These are phyloP conservation scores for Multifurca ochricompacta DNA, from an alignment of 768 basidiomycete genomes.

Conservation along the genomic window DNA sequence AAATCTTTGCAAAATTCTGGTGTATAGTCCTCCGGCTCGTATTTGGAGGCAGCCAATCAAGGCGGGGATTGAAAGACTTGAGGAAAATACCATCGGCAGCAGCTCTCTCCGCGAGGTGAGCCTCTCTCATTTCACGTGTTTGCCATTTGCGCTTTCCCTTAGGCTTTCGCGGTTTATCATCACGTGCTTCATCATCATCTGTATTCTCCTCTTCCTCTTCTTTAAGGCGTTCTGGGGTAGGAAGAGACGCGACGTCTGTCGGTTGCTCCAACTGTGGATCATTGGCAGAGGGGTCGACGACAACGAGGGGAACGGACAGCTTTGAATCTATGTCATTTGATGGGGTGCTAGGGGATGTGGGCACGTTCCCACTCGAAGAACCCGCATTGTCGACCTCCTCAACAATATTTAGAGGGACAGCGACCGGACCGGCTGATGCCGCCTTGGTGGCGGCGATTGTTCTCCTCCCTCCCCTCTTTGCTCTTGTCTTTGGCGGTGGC, in stretches of 20 bases:
- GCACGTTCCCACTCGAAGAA: background rate
- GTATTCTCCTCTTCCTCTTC: constrained; percentile 20
- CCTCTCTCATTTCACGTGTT: constrained; percentile 37
- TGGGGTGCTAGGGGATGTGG: constrained; percentile 8
- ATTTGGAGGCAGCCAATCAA: constrained; percentile 73
- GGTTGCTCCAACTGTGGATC: background rate
- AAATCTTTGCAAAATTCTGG: constrained; percentile 80
- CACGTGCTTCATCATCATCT: constrained; percentile 20
- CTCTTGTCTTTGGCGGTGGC: constrained; percentile 31
- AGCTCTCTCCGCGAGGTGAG: constrained; percentile 41
- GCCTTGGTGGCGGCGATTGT: constrained; percentile 39
- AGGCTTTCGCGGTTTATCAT: constrained; percentile 30
- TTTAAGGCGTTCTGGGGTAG: constrained; percentile 20
- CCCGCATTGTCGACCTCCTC: background rate
- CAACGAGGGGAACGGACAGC: background rate
- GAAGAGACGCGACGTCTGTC: background rate
- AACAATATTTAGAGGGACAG: background rate
- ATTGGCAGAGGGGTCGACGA: background rate
- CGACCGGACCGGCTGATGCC: constrained; percentile 24
- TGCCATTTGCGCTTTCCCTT: constrained; percentile 35
- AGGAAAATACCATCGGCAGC: constrained; percentile 49
- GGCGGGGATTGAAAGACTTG: constrained; percentile 59
- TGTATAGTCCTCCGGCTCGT: constrained; percentile 75
- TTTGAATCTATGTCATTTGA: background rate
- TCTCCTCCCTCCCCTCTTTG: constrained; percentile 36